These are phyloP conservation scores for Salix brachista DNA, from an alignment of 345 rosid species.

Conservation along the genomic window DNA sequence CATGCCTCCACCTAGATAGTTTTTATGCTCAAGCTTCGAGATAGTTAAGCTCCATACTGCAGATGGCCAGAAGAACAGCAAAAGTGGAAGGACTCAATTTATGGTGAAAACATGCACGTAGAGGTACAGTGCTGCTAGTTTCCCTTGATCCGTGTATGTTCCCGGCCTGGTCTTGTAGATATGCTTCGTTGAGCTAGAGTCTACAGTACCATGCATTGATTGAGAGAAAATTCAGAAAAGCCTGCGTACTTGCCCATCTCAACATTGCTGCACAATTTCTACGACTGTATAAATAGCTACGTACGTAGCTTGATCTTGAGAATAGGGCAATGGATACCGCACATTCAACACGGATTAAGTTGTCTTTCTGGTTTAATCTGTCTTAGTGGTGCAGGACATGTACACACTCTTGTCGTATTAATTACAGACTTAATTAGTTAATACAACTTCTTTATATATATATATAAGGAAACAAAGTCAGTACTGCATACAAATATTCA, in stretches of 20 bases:
- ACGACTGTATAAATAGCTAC: not conserved
- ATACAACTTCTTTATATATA: not conserved
- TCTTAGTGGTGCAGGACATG: not conserved
- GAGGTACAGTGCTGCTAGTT: not conserved
- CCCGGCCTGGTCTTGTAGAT: not conserved
- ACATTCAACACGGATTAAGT: not conserved
- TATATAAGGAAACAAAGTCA: not conserved
- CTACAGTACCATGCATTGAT: slow-evolving; percentile 26
- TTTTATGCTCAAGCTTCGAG: not conserved
- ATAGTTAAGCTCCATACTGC: not conserved
- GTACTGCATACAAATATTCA: not conserved
- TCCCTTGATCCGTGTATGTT: not conserved
- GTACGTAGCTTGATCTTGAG: not conserved
- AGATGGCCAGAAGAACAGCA: not conserved
- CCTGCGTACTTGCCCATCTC: not conserved
- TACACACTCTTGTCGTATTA: not conserved
- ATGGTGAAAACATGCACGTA: not conserved
- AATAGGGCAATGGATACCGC: not conserved
- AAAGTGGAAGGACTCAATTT: not conserved
- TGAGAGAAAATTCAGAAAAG: not conserved
- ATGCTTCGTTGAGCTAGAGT: not conserved
- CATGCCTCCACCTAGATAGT: not conserved
- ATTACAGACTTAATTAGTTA: not conserved
- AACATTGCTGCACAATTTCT: not conserved
- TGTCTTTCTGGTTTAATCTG: not conserved